Evolutionary conservation across 768 basidiomycete species (phyloP).

Genomic region (Strobilomyces echinocephalus): DNA sequence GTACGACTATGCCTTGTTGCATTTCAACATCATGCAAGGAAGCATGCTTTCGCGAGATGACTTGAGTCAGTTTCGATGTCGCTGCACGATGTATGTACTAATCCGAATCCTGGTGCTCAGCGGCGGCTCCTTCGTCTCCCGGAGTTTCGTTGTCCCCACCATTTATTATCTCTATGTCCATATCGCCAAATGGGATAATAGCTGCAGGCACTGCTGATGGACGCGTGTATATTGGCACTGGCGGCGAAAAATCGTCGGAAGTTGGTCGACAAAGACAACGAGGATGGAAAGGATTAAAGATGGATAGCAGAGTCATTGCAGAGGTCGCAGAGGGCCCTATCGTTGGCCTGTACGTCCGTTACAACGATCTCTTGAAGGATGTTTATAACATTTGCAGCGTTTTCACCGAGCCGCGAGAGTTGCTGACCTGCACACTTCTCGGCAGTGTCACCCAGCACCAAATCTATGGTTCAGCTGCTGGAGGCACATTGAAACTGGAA

Average conservation of each 20-base stretch:
- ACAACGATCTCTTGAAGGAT: background rate
- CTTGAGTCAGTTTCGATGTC: conserved; percentile 41
- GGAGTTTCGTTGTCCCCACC: conserved; percentile 67
- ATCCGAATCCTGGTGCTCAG: conserved; percentile 1
- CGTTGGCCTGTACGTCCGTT: conserved; percentile 53
- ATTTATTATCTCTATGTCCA: conserved; percentile 60
- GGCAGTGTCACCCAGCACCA: conserved; percentile 52
- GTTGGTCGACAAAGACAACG: conserved; percentile 38
- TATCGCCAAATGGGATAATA: conserved; percentile 55
- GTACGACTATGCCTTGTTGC: conserved; percentile 64
- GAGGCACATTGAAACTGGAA: conserved; percentile 38
- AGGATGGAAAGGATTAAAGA: conserved; percentile 69
- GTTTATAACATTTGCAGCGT: conserved; percentile 33
- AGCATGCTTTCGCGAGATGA: conserved; percentile 54
- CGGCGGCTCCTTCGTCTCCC: conserved; percentile 39
- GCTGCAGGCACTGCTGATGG: conserved; percentile 78
- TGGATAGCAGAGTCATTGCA: conserved; percentile 39
- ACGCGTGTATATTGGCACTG: conserved; percentile 60
- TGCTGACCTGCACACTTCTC: conserved; percentile 58
- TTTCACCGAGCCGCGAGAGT: conserved; percentile 42
- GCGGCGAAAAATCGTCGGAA: conserved; percentile 50
- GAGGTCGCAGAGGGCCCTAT: conserved; percentile 71
- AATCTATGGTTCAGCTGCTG: conserved; percentile 36
- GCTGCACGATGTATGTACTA: background rate
- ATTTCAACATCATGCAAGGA: conserved; percentile 60